Base-by-base conservation (phyloP, 495 filamentous ascomycete genomes). In the Halenospora varia region DNA sequence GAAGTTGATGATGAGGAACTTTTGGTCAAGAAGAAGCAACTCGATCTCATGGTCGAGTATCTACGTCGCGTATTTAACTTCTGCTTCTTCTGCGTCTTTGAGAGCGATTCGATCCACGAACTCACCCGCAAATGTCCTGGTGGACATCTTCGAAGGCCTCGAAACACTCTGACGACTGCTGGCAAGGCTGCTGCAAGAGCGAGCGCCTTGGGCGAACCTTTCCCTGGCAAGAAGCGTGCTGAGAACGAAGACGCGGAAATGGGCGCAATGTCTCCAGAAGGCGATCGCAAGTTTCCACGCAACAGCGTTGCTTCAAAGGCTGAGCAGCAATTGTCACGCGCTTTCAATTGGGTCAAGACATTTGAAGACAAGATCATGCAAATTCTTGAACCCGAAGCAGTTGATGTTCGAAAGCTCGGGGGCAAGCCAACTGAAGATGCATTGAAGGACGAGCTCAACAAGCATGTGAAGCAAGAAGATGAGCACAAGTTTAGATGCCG, bases 71-170 rank as follows among this genome's bases (percentile, higher is more conserved):
- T 97, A 51, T 94, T 92, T 82, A 96, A 93, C 69, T 97, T 97
- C 74, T 98, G 94, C 76, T 96, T 98, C 77, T 98, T 97, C 77
- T 98, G 94, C 71, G 94, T 98, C 23, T 97, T 97, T 66, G 95
- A 97, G 70, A 92, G 90, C 70, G 94, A 98, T 69, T 97, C 93
- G 0, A 85, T 98, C 39, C 95, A 97, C 66, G 94, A 97, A 69
- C 77, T 98, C 48, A 91, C 87, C 25, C 82, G 95, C 51, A 98
- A 98, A 73, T 98, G 94, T 61, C 91, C 95, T 25, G 94, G 94
- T 23, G 94, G 94, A 22, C 94, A 98, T 78, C 87, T 97, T 51
- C 89, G 94, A 56, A 87, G 94, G 19, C 94, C 94, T 10, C 80
- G 92, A 49, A 84, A 85, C 62, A 91, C 88, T 41, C 79, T 97